A percentile compares a stretch with the other conserved stretches of the same genome.
phyloP scores from a whole-genome alignment of 2,329 filamentous ascomycete species.

The Epichloe sylvatica region DNA sequence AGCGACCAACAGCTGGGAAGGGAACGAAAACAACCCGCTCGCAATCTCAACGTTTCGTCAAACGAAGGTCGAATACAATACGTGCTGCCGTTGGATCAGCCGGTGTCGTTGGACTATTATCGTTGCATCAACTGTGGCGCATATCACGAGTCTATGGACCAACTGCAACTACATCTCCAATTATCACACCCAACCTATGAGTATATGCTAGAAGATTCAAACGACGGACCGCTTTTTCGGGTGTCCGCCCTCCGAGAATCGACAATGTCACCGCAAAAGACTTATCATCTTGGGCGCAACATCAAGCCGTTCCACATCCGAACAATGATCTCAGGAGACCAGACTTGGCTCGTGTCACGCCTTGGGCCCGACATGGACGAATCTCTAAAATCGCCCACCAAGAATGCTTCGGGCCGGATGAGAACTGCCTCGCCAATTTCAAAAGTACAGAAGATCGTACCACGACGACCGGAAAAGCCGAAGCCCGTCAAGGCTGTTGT shows the following conservation, averaged over 20 bases:
- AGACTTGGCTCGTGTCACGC: constrained; percentile 31
- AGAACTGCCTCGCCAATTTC: constrained; percentile 12
- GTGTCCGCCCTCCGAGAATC: constrained; percentile 21
- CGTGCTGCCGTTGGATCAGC: constrained; percentile 28
- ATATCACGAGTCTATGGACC: constrained; percentile 31
- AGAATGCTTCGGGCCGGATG: constrained; percentile 10
- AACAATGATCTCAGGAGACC: constrained; percentile 29
- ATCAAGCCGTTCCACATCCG: constrained; percentile 31
- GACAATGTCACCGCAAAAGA: constrained; percentile 19
- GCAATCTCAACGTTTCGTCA: constrained; percentile 12
- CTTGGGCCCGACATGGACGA: constrained; percentile 22
- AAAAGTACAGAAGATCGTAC: constrained; percentile 7
- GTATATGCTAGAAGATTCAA: constrained; percentile 24
- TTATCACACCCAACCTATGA: constrained; percentile 31
- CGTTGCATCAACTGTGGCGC: constrained; percentile 38
- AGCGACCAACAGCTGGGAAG: constrained; percentile 44
- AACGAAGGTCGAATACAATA: constrained; percentile 33
- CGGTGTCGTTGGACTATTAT: constrained; percentile 32
- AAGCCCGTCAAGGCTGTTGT: constrained; percentile 25
- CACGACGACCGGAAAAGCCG: constrained; percentile 6
- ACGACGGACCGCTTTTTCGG: constrained; percentile 25
- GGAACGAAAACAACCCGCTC: constrained; percentile 28
- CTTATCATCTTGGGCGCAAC: constrained; percentile 29
- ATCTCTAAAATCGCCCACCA: constrained; percentile 12
- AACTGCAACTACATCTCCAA: constrained; percentile 35